These are phyloP conservation scores for Umbelopsis ramanniana DNA, from an alignment of 192 early-diverging fungal genomes.

Conservation along the genomic window DNA sequence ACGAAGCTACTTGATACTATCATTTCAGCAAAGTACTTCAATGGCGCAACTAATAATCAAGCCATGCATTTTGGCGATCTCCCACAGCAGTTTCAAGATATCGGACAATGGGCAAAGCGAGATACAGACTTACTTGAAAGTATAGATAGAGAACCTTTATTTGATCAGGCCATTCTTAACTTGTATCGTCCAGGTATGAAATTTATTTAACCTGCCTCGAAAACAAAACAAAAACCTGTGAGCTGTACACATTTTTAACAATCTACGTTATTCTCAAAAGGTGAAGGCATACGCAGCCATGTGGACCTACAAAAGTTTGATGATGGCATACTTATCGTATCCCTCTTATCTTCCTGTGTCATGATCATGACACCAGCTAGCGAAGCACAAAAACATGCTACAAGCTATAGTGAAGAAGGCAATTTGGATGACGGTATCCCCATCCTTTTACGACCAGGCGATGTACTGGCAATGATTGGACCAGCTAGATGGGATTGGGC, in stretches of 20 bases:
- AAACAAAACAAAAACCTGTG: no score
- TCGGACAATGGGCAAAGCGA: constrained; percentile 18
- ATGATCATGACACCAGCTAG: constrained; percentile 53
- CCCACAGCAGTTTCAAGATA: constrained; percentile 36
- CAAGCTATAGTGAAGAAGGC: constrained; percentile 23
- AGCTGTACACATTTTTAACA: not conserved
- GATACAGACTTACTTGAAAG: constrained; percentile 30
- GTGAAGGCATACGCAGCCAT: constrained; percentile 53
- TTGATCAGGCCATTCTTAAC: constrained; percentile 59
- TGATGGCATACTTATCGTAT: constrained; percentile 54
- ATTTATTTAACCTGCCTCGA: not conserved
- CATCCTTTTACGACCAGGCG: constrained; percentile 47
- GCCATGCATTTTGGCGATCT: constrained; percentile 55
- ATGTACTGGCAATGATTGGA: constrained; percentile 44
- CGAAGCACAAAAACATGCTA: constrained; percentile 26
- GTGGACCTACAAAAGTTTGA: constrained; percentile 57
- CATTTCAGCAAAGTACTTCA: constrained; percentile 33
- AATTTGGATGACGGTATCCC: constrained; percentile 6
- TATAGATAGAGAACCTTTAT: constrained; percentile 43
- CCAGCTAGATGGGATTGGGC: constrained; percentile 52
- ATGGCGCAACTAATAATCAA: constrained; percentile 37
- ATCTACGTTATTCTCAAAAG: constrained; percentile 17
- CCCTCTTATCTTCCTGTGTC: constrained; percentile 49
- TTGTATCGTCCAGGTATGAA: constrained; percentile 45
- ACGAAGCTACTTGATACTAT: constrained; percentile 30